phyloP scores from a whole-genome alignment of 345 rosid genomes.

The Populus euphratica region DNA sequence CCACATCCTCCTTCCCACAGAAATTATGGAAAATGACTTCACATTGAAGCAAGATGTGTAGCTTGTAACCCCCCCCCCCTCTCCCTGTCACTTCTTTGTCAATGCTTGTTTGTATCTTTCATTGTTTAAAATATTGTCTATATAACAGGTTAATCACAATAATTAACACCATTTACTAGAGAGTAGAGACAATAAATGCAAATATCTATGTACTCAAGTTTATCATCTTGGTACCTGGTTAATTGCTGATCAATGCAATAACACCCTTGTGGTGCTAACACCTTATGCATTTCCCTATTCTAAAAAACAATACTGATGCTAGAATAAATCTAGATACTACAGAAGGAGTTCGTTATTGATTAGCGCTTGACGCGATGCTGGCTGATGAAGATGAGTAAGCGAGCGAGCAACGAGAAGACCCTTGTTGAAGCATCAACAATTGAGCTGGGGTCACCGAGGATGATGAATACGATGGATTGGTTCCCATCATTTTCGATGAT shows the following conservation, averaged over 20 bases:
- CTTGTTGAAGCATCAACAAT: constrained; percentile 30
- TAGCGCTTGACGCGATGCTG: constrained; percentile 12
- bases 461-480: constrained; percentile 26
- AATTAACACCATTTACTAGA: background rate
- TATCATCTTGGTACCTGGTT: background rate
- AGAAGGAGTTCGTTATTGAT: constrained; percentile 11
- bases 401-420: constrained; percentile 41
- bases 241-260: background rate
- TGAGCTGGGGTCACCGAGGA: constrained; percentile 49
- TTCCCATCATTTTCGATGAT: constrained; percentile 21
- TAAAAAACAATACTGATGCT: background rate
- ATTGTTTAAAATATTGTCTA: background rate
- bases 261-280: background rate
- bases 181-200: background rate
- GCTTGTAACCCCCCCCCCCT: background rate
- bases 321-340: background rate
- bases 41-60: background rate
- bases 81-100: background rate
- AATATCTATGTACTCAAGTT: background rate
- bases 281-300: background rate
- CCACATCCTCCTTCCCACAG: background rate
- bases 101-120: background rate
- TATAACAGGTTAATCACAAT: background rate
- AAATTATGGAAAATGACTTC: background rate
- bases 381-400: constrained; percentile 48